phyloP scores from a whole-genome alignment of 192 early-diverging fungal species.

The Gaertneriomyces sp. region DNA sequence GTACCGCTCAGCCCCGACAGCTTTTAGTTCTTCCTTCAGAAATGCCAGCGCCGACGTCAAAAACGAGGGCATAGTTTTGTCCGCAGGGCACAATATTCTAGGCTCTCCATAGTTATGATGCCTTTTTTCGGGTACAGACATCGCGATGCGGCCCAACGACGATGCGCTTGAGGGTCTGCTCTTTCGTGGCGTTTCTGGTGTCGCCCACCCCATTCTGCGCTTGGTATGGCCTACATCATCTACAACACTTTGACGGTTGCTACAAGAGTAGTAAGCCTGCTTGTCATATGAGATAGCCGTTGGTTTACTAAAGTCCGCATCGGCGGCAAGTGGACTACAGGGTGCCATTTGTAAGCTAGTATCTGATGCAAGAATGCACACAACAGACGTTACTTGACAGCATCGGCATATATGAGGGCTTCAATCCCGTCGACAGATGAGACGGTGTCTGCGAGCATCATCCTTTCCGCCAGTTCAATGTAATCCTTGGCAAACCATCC shows the following conservation, averaged over 20 bases:
- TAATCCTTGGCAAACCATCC: too few relatives aligned
- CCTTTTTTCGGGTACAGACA: neutral
- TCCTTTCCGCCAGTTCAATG: too few relatives aligned
- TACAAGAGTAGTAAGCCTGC: neutral
- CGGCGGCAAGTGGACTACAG: neutral
- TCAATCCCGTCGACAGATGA: too few relatives aligned
- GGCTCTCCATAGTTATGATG: too few relatives aligned
- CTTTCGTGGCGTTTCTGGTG: constrained; percentile 12
- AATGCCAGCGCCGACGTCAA: constrained; percentile 24
- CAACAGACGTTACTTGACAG: too few relatives aligned
- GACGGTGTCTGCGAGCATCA: too few relatives aligned
- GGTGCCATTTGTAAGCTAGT: too few relatives aligned
- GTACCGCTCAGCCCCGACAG: constrained; percentile 27
- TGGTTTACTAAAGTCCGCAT: constrained; percentile 19
- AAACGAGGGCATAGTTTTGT: constrained; percentile 34
- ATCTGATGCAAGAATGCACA: too few relatives aligned
- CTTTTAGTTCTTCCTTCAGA: constrained; percentile 22
- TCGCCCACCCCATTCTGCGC: constrained; percentile 19
- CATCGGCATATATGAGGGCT: too few relatives aligned
- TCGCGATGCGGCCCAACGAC: neutral
- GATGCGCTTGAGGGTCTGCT: constrained; percentile 14
- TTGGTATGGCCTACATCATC: neutral
- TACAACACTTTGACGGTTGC: too few relatives aligned
- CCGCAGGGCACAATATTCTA: constrained; percentile 26
- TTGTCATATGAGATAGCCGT: constrained; percentile 14